Evolutionary conservation across 2,329 filamentous ascomycete genomes (phyloP).

Genomic region (Nigrograna mackinnonii): DNA sequence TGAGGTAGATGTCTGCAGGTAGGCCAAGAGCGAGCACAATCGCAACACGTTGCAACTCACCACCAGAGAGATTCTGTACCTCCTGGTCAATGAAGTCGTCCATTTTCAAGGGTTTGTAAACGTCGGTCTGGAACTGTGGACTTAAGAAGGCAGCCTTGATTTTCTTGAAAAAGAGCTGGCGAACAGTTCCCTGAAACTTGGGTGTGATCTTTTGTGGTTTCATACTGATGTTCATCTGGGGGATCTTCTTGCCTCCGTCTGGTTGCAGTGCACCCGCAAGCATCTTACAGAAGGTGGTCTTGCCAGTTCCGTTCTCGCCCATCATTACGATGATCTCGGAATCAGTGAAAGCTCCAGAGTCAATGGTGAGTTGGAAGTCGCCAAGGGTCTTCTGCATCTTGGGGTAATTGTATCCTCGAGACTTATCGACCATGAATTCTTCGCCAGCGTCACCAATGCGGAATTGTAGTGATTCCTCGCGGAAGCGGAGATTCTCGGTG

Average conservation of each 20-base stretch:
- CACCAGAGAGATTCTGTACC: slow-evolving; percentile 97
- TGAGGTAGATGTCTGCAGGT: slow-evolving; percentile 96
- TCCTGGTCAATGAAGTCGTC: slow-evolving; percentile 99
- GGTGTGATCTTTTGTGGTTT: slow-evolving; percentile 99
- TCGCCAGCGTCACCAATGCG: slow-evolving; percentile 88
- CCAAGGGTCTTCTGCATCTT: slow-evolving; percentile 92
- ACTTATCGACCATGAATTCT: slow-evolving; percentile 83
- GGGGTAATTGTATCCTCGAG: slow-evolving; percentile 84
- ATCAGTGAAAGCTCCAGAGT: slow-evolving; percentile 87
- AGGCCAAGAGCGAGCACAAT: slow-evolving; percentile 96
- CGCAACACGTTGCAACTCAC: slow-evolving; percentile 98
- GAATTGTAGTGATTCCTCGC: slow-evolving; percentile 95
- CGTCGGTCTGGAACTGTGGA: slow-evolving; percentile 98
- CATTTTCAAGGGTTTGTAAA: slow-evolving; percentile 98
- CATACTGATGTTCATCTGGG: slow-evolving; percentile 97
- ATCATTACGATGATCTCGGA: slow-evolving; percentile 99
- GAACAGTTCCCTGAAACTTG: slow-evolving; percentile 95
- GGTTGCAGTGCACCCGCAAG: slow-evolving; percentile 92
- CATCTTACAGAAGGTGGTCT: slow-evolving; percentile 98
- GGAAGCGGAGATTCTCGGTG: slow-evolving; percentile 97
- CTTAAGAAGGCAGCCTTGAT: slow-evolving; percentile 96
- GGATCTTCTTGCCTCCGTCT: slow-evolving; percentile 76
- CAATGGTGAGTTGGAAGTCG: slow-evolving; percentile 80
- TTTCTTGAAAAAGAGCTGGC: slow-evolving; percentile 99
- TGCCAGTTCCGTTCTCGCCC: slow-evolving; percentile 99